These are phyloP conservation scores for Spiromastix sp. DNA, from an alignment of 2,329 filamentous ascomycete genomes.

Conservation along the genomic window DNA sequence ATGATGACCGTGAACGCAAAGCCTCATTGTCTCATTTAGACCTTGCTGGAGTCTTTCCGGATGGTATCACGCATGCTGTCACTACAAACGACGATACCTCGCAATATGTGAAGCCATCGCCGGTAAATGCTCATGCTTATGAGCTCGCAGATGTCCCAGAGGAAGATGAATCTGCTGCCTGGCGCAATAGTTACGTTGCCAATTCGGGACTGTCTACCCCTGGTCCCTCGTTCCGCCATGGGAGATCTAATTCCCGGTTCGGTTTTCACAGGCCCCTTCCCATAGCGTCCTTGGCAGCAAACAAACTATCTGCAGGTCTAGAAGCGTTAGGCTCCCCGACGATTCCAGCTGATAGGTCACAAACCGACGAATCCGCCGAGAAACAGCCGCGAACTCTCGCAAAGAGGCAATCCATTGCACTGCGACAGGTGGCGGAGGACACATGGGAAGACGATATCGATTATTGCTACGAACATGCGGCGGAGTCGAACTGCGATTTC, in stretches of 20 bases:
- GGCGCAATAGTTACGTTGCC: constrained; percentile 22
- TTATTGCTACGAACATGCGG: constrained; percentile 51
- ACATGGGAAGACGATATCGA: constrained; percentile 55
- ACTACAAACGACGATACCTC: constrained; percentile 34
- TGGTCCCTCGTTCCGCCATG: constrained; percentile 11
- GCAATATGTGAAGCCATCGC: constrained; percentile 27
- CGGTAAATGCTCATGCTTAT: constrained; percentile 29
- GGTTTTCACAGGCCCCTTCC: not conserved
- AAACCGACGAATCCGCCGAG: constrained; percentile 10
- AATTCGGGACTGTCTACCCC: constrained; percentile 13
- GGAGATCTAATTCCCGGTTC: constrained; percentile 2
- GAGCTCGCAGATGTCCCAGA: constrained; percentile 37
- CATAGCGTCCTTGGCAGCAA: not conserved
- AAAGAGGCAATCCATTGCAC: not conserved
- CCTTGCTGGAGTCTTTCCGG: constrained; percentile 20
- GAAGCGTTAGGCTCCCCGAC: constrained; percentile 36
- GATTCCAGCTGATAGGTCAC: constrained; percentile 14
- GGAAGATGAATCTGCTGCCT: constrained; percentile 30
- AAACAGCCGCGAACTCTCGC: constrained; percentile 7
- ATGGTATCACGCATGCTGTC: constrained; percentile 27
- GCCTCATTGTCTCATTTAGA: constrained; percentile 14
- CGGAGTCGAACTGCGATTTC: constrained; percentile 51
- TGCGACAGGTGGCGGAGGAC: constrained; percentile 10
- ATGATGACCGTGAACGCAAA: constrained; percentile 4
- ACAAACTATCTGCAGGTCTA: constrained; percentile 1